Base-by-base conservation (phyloP, 2,329 filamentous ascomycete genomes). In the Hypoxylon sp. region DNA sequence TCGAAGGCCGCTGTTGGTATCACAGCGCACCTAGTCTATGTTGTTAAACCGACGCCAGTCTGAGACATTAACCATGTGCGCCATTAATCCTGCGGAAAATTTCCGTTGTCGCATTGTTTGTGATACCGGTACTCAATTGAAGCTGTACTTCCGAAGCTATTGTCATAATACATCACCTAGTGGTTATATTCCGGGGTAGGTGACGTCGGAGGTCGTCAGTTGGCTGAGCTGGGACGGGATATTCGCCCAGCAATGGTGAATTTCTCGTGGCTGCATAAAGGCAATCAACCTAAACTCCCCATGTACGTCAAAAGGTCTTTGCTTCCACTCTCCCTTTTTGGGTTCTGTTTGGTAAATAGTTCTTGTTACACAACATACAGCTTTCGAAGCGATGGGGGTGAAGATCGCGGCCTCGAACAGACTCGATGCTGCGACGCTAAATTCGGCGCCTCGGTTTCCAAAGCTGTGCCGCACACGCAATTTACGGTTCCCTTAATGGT, bases 381-480 rank as follows among this genome's bases (percentile, higher is more conserved):
- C 45, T 46, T 17, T 56, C 56, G n/a, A 38, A 13, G 43, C 19
- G 49, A 67, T 58, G 51, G 60, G 41, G 36, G 30, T 45, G 67
- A 67, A 60, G 64, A 65, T 67, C 60, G 63, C 41, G 67, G 43
- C 60, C 64, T 60, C 57, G 60, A 66, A 67, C 51, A 49, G 63
- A 62, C 53, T 60, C 52, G 25, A 67, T 69, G 60, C 36, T 62
- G 67, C 63, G 67, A 64, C 60, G 48, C 67, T 67, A 67, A 67
- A 60, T 57, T 61, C 38, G 58, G 62, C 17, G 55, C 57, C 50
- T 59, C 34, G 32, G 63, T 38, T 38, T 61, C 55, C 45, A 11
- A 14, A 21, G 58, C 68, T 70, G 68, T 63, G 68, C 68, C 68
- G 62, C 62, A 68, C 62, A 14, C 65, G 59, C 68, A 70, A 70